Percentiles rank a stretch among this genome's conserved stretches.
Evolutionary conservation across 1,284 basidiomycete species (phyloP).

Genomic region (Pseudozyma hubeiensis): DNA sequence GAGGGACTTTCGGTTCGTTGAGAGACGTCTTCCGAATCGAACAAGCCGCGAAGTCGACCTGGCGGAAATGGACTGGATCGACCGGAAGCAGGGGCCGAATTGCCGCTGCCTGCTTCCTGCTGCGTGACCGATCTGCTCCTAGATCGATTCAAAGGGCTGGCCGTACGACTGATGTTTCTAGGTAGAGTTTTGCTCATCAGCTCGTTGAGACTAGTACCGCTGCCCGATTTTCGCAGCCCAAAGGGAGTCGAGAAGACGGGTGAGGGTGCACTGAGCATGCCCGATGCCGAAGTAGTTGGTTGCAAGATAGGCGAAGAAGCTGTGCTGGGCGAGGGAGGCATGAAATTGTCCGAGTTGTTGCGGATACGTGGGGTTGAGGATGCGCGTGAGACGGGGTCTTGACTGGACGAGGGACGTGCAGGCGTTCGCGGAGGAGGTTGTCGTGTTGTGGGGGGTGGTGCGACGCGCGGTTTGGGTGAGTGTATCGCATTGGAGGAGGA

Average conservation of each 20-base stretch:
- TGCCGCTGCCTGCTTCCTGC: not conserved
- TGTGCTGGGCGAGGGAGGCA: slow-evolving; percentile 12
- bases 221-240: slow-evolving; percentile 22
- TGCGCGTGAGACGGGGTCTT: slow-evolving; percentile 31
- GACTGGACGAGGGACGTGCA: slow-evolving; percentile 14
- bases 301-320: not conserved
- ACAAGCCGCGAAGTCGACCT: slow-evolving; percentile 6
- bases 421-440: slow-evolving; percentile 23
- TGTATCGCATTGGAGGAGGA: not conserved
- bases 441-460: not conserved
- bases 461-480: slow-evolving; percentile 16
- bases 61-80: slow-evolving; percentile 12
- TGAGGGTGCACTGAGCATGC: slow-evolving; percentile 28
- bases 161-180: not conserved
- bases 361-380: slow-evolving; percentile 34
- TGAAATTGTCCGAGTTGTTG: slow-evolving; percentile 12
- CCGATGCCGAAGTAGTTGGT: slow-evolving; percentile 23
- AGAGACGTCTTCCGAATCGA: slow-evolving; percentile 1
- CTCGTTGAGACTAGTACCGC: slow-evolving; percentile 35
- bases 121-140: slow-evolving; percentile 16
- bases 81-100: slow-evolving; percentile 17
- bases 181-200: slow-evolving; percentile 27
- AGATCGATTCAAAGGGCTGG: slow-evolving; percentile 4
- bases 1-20: slow-evolving; percentile 11
- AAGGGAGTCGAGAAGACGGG: not conserved